A percentile compares a stretch with the other conserved stretches of the same genome.
phyloP scores from a whole-genome alignment of 495 filamentous ascomycete genomes.

The Daldinia vernicosa region DNA sequence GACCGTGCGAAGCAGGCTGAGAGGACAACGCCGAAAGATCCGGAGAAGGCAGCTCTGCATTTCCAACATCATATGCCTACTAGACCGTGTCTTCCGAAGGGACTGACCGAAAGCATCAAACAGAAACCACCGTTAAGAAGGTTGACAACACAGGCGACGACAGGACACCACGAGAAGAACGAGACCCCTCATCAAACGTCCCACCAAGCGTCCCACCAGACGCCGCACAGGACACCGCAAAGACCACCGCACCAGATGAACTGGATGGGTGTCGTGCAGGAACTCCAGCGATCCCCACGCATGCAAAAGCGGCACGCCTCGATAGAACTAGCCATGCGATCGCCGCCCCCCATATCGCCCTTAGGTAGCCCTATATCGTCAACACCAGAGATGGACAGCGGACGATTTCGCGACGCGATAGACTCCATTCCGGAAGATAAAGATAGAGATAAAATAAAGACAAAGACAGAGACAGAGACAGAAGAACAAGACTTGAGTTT shows the following conservation, averaged over 20 bases:
- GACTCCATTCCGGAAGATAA: conserved; percentile 31
- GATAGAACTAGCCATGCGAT: conserved; percentile 58
- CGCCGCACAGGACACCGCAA: conserved; percentile 34
- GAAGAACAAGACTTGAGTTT: background rate
- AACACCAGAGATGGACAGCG: conserved; percentile 30
- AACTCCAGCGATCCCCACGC: conserved; percentile 60
- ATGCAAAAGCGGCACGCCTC: conserved; percentile 62
- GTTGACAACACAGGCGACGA: conserved; percentile 56
- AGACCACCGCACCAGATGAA: conserved; percentile 50
- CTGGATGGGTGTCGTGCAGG: conserved; percentile 63
- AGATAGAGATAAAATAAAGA: conserved; percentile 25
- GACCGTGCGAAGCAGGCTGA: conserved; percentile 41
- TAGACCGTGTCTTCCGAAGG: conserved; percentile 46
- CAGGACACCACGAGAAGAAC: conserved; percentile 34
- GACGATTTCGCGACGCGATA: conserved; percentile 23
- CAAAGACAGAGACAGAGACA: conserved; percentile 26
- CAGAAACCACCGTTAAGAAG: conserved; percentile 53
- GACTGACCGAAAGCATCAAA: conserved; percentile 52
- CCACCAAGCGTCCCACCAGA: conserved; percentile 49
- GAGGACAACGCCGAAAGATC: conserved; percentile 46
- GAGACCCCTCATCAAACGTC: conserved; percentile 10
- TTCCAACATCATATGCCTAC: conserved; percentile 38
- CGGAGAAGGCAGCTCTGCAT: conserved; percentile 41
- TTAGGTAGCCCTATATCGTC: conserved; percentile 35
- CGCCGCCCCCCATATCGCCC: conserved; percentile 39